Base-by-base conservation (phyloP, 495 filamentous ascomycete species). In the Filosporella fistucella region DNA sequence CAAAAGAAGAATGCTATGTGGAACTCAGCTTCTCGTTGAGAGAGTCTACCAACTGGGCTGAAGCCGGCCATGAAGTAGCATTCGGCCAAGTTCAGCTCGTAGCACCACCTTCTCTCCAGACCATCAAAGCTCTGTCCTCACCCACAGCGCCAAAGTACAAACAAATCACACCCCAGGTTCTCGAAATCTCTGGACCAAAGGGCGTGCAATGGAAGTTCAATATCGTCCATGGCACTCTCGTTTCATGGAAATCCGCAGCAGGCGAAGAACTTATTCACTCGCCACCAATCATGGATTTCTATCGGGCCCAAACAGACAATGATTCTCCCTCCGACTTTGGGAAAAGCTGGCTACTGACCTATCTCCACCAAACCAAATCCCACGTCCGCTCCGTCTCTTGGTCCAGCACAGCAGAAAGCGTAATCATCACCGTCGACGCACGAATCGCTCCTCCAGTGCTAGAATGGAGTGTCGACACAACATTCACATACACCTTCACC, bases 251-350 rank as follows among this genome's bases (percentile, higher is more conserved):
- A 3, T 25, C 37, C 13, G 38, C 20, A 11, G 18, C 17, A 10
- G 21, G 32, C 12, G 51, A 6, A 45, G 70, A 73, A 53, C 48
- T 78, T 29, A 61, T 80, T 41, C 67, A 68, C 26, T 52, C 64
- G 14, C 68, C 72, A 0, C 59, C 73, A 6, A 18, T 52, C 4
- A 60, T 78, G 7, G 63, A 63, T 30, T 68, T 78, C 53, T 75
- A 77, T 60, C 71, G 75, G 23, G 63, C 76, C 0, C 74, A 72
- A 20, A 88, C 84, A 4, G 78, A 85, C 60, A 86, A 86, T 61
- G 84, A 88, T 54, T 64, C 67, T 8, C 68, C 77, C 1, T 63
- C 65, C 11, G 61, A 64, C 11, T 47, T 33, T 25, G 71, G 69
- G 3, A 52, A 63, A 26, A 60, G 69, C 43, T 77, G 74, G 74